phyloP scores from a whole-genome alignment of 1,139 yeast species.

The Arxiozyma slooffiae region DNA sequence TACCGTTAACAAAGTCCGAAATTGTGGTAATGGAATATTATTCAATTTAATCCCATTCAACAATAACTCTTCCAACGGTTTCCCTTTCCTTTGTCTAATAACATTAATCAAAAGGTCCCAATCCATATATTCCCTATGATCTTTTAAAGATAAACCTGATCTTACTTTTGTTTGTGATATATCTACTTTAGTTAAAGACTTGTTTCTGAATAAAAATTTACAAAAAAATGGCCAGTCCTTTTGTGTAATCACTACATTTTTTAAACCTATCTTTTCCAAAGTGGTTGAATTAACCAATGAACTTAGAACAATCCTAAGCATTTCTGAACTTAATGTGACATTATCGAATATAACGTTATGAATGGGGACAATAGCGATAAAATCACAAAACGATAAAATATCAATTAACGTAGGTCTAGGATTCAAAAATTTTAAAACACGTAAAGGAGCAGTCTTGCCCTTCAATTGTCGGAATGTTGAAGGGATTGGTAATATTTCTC shows the following conservation, averaged over 20 bases:
- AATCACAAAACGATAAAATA: constrained; percentile 78
- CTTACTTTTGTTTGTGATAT: constrained; percentile 66
- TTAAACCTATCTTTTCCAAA: constrained; percentile 61
- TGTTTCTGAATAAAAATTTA: constrained; percentile 54
- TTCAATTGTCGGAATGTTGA: constrained; percentile 69
- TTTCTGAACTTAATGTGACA: constrained; percentile 67
- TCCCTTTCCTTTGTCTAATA: constrained; percentile 50
- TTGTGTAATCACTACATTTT: constrained; percentile 67
- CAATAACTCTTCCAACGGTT: constrained; percentile 60
- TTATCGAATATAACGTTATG: constrained; percentile 73
- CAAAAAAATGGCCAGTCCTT: constrained; percentile 70
- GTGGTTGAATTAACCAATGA: constrained; percentile 49
- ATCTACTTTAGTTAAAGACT: constrained; percentile 56
- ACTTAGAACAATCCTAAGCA: constrained; percentile 61
- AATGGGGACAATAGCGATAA: constrained; percentile 74
- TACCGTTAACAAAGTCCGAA: constrained; percentile 40
- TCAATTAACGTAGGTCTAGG: constrained; percentile 89
- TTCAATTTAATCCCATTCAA: constrained; percentile 65
- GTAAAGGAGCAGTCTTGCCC: constrained; percentile 64
- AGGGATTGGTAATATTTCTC: constrained; percentile 68
- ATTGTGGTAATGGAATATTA: constrained; percentile 37
- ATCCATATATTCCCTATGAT: constrained; percentile 57
- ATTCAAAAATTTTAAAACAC: constrained; percentile 67
- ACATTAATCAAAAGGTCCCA: constrained; percentile 66
- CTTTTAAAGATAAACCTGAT: constrained; percentile 42